These are phyloP conservation scores for Clarireedia paspali DNA, from an alignment of 2,329 filamentous ascomycete species.

Conservation along the genomic window DNA sequence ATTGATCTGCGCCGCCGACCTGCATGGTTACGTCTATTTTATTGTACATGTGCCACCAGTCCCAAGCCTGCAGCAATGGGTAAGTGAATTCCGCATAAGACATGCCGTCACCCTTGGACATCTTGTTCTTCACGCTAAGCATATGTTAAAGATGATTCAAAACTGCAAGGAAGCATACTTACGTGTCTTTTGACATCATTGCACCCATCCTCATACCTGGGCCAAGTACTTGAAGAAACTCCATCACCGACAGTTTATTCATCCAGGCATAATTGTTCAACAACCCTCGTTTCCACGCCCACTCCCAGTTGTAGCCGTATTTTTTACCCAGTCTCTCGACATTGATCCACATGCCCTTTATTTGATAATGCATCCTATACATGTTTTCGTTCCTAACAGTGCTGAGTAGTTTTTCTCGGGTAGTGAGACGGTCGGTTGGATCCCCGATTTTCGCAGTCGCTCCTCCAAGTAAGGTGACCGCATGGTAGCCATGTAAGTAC, in stretches of 20 bases:
- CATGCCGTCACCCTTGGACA: slow-evolving; percentile 85
- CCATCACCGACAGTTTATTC: slow-evolving; percentile 60
- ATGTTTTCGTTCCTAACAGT: slow-evolving; percentile 55
- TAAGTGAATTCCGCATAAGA: slow-evolving; percentile 91
- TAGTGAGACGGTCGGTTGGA: slow-evolving; percentile 61
- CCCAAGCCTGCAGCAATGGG: slow-evolving; percentile 89
- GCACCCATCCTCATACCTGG: slow-evolving; percentile 69
- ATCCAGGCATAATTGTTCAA: slow-evolving; percentile 84
- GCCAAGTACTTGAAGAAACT: slow-evolving; percentile 70
- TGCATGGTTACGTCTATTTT: slow-evolving; percentile 67
- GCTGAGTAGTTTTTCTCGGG: slow-evolving; percentile 46
- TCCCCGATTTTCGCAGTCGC: slow-evolving; percentile 74
- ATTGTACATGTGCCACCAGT: slow-evolving; percentile 85
- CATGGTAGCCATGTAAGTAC: slow-evolving; percentile 65
- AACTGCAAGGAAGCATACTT: slow-evolving; percentile 33
- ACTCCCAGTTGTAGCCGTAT: slow-evolving; percentile 58
- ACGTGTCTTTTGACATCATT: slow-evolving; percentile 86
- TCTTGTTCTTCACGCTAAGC: slow-evolving; percentile 63
- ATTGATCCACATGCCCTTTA: slow-evolving; percentile 66
- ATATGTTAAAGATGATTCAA: not conserved
- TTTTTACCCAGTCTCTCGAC: slow-evolving; percentile 58
- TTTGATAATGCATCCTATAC: slow-evolving; percentile 59
- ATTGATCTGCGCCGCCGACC: slow-evolving; percentile 93
- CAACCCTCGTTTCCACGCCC: slow-evolving; percentile 59
- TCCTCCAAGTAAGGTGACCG: slow-evolving; percentile 62